Evolutionary conservation across 1,284 basidiomycete species (phyloP).

Genomic region (Hemileia vastatrix): DNA sequence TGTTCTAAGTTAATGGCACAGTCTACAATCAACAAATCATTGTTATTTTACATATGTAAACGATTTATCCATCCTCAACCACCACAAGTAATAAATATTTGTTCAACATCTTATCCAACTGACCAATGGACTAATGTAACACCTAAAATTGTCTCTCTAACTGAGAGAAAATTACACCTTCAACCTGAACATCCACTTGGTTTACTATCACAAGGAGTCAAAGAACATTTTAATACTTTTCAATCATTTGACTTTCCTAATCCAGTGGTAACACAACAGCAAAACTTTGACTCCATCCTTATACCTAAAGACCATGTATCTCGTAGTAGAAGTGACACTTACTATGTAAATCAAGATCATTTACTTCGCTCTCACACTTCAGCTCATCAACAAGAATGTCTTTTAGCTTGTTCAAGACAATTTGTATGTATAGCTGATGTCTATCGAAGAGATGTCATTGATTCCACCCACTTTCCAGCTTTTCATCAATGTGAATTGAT

Average conservation of each 20-base stretch:
- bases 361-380: constrained; percentile 97
- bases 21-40: no score
- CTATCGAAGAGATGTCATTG: constrained; percentile 95
- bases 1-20: no score
- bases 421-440: no score
- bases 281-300: constrained; percentile 95
- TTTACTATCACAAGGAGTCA: constrained; percentile 73
- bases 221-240: constrained; percentile 70
- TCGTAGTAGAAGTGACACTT: constrained; percentile 76
- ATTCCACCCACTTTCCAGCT: constrained; percentile 88
- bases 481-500: no score
- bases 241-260: no score
- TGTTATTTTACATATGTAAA: no score
- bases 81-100: no score
- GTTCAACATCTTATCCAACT: no score
- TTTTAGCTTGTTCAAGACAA: no score
- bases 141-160: constrained; percentile 69
- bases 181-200: constrained; percentile 71
- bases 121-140: constrained; percentile 80
- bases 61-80: no score
- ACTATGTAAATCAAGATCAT: constrained; percentile 79
- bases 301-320: constrained; percentile 91
- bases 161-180: constrained; percentile 61
- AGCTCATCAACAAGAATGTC: constrained; percentile 86
- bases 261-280: constrained; percentile 75